phyloP scores from a whole-genome alignment of 495 filamentous ascomycete genomes.

The Daldinia childiae region DNA sequence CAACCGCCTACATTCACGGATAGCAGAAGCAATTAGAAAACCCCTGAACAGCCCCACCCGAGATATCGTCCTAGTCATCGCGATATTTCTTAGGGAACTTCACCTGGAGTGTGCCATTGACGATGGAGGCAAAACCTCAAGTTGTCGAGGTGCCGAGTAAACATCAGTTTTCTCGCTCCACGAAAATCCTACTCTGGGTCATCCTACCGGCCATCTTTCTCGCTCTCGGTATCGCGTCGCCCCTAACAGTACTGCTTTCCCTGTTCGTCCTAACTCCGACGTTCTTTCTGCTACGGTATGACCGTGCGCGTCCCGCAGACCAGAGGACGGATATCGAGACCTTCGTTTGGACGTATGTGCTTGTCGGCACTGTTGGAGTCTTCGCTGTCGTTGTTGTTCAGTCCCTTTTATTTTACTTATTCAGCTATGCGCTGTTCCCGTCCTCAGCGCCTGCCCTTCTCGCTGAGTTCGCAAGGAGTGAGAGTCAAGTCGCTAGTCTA shows the following conservation, averaged over 20 bases:
- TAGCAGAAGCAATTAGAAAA: neutral
- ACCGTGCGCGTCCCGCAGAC: constrained; percentile 3
- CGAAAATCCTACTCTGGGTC: constrained; percentile 10
- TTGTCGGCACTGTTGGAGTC: constrained; percentile 27
- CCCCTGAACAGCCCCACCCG: neutral
- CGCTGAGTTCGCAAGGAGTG: constrained; percentile 9
- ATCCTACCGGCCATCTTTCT: constrained; percentile 9
- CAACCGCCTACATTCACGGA: neutral
- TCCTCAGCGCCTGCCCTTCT: neutral
- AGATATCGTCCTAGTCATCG: neutral
- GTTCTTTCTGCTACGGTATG: constrained; percentile 3
- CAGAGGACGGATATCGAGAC: constrained; percentile 15
- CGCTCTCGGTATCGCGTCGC: constrained; percentile 8
- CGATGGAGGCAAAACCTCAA: neutral
- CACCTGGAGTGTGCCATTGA: neutral
- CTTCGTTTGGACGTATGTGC: constrained; percentile 29
- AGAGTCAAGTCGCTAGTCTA: constrained; percentile 20
- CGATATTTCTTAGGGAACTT: neutral
- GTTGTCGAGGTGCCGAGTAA: neutral
- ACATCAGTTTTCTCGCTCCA: constrained; percentile 6
- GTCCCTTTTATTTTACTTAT: constrained; percentile 3
- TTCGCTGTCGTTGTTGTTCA: constrained; percentile 22
- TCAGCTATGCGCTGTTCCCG: constrained; percentile 18
- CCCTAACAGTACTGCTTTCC: neutral
- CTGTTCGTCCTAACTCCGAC: constrained; percentile 1